phyloP scores from a whole-genome alignment of 2,329 filamentous ascomycete species.

The Ophiobolus disseminans region DNA sequence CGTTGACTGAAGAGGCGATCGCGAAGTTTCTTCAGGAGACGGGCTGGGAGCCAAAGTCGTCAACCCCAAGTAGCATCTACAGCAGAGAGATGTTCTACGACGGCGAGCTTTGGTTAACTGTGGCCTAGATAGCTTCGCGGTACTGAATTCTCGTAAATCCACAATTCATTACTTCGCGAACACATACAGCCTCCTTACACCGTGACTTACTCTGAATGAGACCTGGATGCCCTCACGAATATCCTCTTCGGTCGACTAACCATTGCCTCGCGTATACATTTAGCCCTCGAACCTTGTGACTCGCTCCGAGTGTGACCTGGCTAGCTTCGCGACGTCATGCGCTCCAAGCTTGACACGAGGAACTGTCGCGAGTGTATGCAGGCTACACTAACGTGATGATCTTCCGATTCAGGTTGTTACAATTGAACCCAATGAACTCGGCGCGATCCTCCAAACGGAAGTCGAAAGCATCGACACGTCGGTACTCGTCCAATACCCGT shows the following conservation, averaged over 20 bases:
- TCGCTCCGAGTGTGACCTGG: neutral
- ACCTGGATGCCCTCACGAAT: neutral
- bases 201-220: neutral
- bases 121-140: neutral
- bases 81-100: constrained; percentile 1
- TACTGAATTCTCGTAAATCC: neutral
- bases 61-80: constrained; percentile 2
- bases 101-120: constrained; percentile 2
- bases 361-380: neutral
- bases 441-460: neutral
- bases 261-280: too few relatives aligned
- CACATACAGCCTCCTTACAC: neutral
- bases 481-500: neutral
- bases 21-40: constrained; percentile 1
- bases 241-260: too few relatives aligned
- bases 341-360: neutral
- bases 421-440: neutral
- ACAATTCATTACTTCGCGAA: neutral
- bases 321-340: neutral
- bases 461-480: neutral
- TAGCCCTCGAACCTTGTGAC: too few relatives aligned
- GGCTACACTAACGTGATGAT: neutral
- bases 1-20: constrained; percentile 15
- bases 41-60: neutral
- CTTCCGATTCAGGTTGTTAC: neutral